Evolutionary conservation across 352 stramenopile species (phyloP), one percentile per base, ranked within the genome.

Genomic region (Globisporangium megalacanthum): DNA sequence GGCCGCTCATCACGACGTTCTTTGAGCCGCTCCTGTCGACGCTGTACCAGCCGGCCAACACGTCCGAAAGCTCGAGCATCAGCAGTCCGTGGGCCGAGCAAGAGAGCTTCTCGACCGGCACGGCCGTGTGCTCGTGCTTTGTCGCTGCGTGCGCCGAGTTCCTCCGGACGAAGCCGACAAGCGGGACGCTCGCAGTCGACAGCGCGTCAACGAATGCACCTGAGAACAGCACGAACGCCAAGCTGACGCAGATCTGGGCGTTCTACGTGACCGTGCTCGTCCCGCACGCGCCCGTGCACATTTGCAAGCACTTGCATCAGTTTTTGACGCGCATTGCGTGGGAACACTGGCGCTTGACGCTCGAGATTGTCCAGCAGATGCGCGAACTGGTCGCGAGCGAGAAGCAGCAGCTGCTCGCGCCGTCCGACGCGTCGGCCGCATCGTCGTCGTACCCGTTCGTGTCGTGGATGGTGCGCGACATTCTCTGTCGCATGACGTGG

Each of bases 301-400:
- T 95, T 29, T 89, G 80, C 69, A 93, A 92, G 49, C 75, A 82
- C 22, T 83, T 94, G 47, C 77, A 92, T 42, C 79, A 92, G 47
- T 92, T 92, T 35, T 53, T 95, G 51, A 93, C 80, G 9, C 73
- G 86, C 5, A 60, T 95, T 39, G 75, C 73, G 22, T 95, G 86
- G 86, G 82, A 93, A 31, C 75, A 92, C 46, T 95, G 86, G 86
- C 85, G 78, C 37, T 56, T 95, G 33, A 89, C 78, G 6, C 68
- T 92, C 15, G 83, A 92, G 35, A 88, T 87, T 31, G 75, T 95
- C 2, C 85, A 91, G 48, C 75, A 92, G 56, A 95, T 95, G 83
- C 75, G 83, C 1, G 83, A 91, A 45, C 63, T 89, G 10, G 62
- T 92, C 29, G 66, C 83, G 46, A 76, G 52, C 11, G 83, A 93